phyloP scores from a whole-genome alignment of 2,329 filamentous ascomycete genomes.

The Polytolypa hystricis region DNA sequence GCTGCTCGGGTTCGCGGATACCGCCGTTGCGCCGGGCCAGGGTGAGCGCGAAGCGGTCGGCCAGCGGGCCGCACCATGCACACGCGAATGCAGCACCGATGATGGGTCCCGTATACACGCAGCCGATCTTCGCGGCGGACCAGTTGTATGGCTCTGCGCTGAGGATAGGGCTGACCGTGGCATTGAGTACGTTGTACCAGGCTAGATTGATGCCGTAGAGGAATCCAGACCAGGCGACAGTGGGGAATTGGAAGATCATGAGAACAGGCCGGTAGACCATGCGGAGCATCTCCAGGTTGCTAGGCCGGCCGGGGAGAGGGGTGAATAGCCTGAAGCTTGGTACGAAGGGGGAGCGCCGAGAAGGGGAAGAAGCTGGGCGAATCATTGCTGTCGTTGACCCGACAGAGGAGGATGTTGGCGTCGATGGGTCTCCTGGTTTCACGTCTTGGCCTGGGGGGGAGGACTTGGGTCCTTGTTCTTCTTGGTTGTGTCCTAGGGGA shows the following conservation, averaged over 20 bases:
- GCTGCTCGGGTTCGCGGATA: conserved; percentile 28
- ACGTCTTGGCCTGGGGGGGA: too few relatives aligned
- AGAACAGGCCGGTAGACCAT: conserved; percentile 17
- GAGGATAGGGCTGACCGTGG: conserved; percentile 20
- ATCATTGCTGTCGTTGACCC: too few relatives aligned
- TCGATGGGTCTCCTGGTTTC: too few relatives aligned
- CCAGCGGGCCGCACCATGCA: conserved; percentile 7
- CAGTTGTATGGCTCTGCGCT: conserved; percentile 19
- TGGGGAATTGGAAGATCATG: conserved; percentile 21
- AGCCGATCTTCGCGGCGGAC: conserved; percentile 17
- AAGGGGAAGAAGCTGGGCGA: too few relatives aligned
- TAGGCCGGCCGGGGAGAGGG: conserved; percentile 9
- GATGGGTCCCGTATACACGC: conserved; percentile 17
- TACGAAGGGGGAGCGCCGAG: conserved; percentile 3
- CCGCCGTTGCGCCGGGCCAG: conserved; percentile 34
- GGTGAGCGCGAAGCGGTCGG: conserved; percentile 19
- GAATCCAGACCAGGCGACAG: conserved; percentile 18
- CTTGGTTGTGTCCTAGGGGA: conserved; percentile 7
- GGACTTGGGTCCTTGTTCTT: conserved; percentile 2
- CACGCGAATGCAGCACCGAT: conserved; percentile 15
- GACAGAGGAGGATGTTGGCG: too few relatives aligned
- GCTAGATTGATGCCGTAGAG: conserved; percentile 19
- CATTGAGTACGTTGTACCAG: conserved; percentile 24
- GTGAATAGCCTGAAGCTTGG: conserved; percentile 19
- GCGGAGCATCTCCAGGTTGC: conserved; percentile 10